A percentile compares a stretch with the other conserved stretches of the same genome.
These are phyloP conservation scores for Alternaria metachromatica DNA, from an alignment of 2,329 filamentous ascomycete species.

Conservation along the genomic window DNA sequence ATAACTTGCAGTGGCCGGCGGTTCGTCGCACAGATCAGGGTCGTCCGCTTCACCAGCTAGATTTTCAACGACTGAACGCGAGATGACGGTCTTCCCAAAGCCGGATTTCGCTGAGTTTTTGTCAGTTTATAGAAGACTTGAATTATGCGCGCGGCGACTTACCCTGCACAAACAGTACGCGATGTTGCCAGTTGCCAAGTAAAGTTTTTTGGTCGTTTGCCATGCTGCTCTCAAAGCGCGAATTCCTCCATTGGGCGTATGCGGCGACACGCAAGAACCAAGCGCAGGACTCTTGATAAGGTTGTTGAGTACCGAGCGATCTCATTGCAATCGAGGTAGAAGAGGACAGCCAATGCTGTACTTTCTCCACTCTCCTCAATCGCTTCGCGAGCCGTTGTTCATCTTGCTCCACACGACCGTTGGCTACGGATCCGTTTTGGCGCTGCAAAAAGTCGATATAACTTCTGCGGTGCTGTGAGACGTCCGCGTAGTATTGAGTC, in stretches of 20 bases:
- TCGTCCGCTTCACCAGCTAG: slow-evolving; percentile 27
- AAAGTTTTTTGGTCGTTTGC: slow-evolving; percentile 28
- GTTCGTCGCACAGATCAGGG: slow-evolving; percentile 31
- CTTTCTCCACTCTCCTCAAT: slow-evolving; percentile 32
- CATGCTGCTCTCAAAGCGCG: slow-evolving; percentile 21
- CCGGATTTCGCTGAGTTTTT: slow-evolving; percentile 31
- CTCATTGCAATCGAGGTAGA: slow-evolving; percentile 16
- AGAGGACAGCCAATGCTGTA: slow-evolving; percentile 34
- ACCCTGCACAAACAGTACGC: slow-evolving; percentile 43
- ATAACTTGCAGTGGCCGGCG: slow-evolving; percentile 31
- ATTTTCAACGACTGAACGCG: slow-evolving; percentile 31
- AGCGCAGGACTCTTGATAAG: slow-evolving; percentile 23
- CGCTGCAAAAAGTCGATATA: slow-evolving; percentile 29
- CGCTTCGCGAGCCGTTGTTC: slow-evolving; percentile 32
- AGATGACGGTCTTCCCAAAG: slow-evolving; percentile 41
- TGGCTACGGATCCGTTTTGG: slow-evolving; percentile 1
- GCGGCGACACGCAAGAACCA: slow-evolving; percentile 34
- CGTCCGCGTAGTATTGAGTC: slow-evolving; percentile 22
- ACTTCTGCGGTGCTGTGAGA: slow-evolving; percentile 25
- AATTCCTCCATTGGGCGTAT: slow-evolving; percentile 35
- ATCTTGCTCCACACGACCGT: slow-evolving; percentile 15
- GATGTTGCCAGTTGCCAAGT: slow-evolving; percentile 31
- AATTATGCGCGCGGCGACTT: neutral
- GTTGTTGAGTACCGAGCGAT: slow-evolving; percentile 14
- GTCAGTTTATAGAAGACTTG: slow-evolving; percentile 2